Evolutionary conservation across 495 filamentous ascomycete species (phyloP).

Genomic region (Achaetomiella virescens): DNA sequence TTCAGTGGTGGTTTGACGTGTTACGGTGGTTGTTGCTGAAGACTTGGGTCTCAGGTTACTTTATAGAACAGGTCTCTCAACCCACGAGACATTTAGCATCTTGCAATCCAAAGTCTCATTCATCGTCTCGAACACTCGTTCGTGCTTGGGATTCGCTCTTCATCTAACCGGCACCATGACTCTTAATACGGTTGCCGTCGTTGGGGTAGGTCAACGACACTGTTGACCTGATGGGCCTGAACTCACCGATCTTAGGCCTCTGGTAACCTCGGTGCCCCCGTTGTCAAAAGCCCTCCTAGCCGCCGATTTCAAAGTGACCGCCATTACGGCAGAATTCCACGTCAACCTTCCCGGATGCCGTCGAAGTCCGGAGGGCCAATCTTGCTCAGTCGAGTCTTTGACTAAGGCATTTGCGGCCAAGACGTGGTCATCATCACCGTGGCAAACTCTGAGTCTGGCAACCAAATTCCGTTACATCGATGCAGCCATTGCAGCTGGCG

Average conservation of each 20-base stretch:
- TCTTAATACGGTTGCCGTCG: constrained; percentile 12
- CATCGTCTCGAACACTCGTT: no score
- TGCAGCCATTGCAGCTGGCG: constrained; percentile 51
- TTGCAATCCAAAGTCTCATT: no score
- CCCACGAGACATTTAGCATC: no score
- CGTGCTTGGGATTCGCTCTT: no score
- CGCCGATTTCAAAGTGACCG: constrained; percentile 45
- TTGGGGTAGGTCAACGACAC: constrained; percentile 3
- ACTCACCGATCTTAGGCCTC: constrained; percentile 29
- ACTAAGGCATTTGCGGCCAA: constrained; percentile 40
- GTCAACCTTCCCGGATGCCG: constrained; percentile 24
- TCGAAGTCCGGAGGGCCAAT: constrained; percentile 23
- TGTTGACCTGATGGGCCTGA: no score
- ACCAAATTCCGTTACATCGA: constrained; percentile 42
- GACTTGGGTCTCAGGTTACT: no score
- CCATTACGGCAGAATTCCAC: constrained; percentile 38
- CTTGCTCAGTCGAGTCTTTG: constrained; percentile 39
- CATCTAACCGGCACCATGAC: neutral
- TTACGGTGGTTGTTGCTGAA: no score
- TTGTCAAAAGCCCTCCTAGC: constrained; percentile 44
- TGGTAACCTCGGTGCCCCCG: constrained; percentile 44
- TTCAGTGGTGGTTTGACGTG: no score
- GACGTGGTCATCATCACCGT: constrained; percentile 51
- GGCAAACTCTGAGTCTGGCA: constrained; percentile 25
- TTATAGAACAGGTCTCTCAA: no score